Base-by-base conservation (phyloP, 2,329 filamentous ascomycete species). In the Tolypocladium nubicola region DNA sequence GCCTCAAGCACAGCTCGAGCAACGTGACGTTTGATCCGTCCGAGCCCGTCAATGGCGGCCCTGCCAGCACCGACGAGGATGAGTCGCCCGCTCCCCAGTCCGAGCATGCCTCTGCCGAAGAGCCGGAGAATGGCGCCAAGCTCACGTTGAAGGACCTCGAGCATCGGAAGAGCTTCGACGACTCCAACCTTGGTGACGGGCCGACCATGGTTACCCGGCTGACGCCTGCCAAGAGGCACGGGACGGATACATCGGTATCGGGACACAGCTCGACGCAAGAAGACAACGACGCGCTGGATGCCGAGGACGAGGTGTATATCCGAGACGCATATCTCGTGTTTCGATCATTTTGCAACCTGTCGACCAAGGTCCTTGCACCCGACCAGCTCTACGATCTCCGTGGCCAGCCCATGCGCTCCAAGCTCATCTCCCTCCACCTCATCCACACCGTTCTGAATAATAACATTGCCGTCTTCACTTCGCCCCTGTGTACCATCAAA, bases 321-420 rank as follows among this genome's bases (percentile, higher is more conserved):
- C 89, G 94, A 64, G 94, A 99, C 74, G 92, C 94, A 11, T 99
- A 97, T 71, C 82, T 99, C 26, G 91, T 99, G 52, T 97, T 99
- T 75, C 84, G 94, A 38, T 96, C 94, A 3, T 94, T 99, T 76
- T 99, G 95, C 79, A 96, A 97, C 73, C 78, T 99, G 52, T 97
- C 93, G 59, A 97, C 93, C 61, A 99, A 99, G 71, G 78, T 91
- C 45, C 78, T 99, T 33, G 85, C 89, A 10, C 85, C 91, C 2
- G 94, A 99, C 61, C 92, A 97, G 71, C 85, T 96, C 23, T 91
- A 93, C 66, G 94, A 99, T 67, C 76, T 96, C 55, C 91, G 90
- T 57, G 93, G 92, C 21, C 92, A 97, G 68, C 90, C 93, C 41
- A 99, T 99, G 93, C 87, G 94, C 60, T 97, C 93, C 3, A 99